phyloP scores from a whole-genome alignment of 2,329 filamentous ascomycete genomes.

The Fusarium tuaranense region DNA sequence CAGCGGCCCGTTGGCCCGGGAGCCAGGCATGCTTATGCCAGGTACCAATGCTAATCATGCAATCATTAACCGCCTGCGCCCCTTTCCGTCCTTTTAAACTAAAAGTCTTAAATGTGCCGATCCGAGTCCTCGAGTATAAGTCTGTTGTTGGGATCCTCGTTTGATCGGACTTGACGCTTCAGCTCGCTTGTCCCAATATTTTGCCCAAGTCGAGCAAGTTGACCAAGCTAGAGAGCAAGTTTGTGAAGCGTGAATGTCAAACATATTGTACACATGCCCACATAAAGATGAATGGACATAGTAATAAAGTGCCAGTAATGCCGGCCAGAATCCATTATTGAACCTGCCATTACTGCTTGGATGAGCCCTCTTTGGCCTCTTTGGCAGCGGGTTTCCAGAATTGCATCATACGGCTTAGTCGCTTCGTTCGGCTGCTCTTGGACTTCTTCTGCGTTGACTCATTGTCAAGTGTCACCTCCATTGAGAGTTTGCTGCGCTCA shows the following conservation, averaged over 20 bases:
- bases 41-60: slow-evolving; percentile 53
- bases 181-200: slow-evolving; percentile 3
- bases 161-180: slow-evolving; percentile 17
- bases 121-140: slow-evolving; percentile 17
- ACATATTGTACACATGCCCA: slow-evolving; percentile 53
- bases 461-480: slow-evolving; percentile 70
- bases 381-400: slow-evolving; percentile 77
- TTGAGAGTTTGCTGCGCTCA: slow-evolving; percentile 79
- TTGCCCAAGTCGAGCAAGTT: slow-evolving; percentile 7
- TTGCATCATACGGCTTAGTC: slow-evolving; percentile 79
- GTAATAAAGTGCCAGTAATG: slow-evolving; percentile 29
- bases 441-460: slow-evolving; percentile 66
- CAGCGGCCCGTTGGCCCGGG: slow-evolving; percentile 27
- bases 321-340: slow-evolving; percentile 19
- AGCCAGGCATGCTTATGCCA: slow-evolving; percentile 45
- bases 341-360: slow-evolving; percentile 37
- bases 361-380: slow-evolving; percentile 56
- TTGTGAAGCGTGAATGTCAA: slow-evolving; percentile 30
- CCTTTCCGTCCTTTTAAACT: slow-evolving; percentile 34
- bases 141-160: slow-evolving; percentile 20
- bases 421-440: slow-evolving; percentile 74
- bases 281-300: slow-evolving; percentile 51
- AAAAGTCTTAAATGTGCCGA: slow-evolving; percentile 32
- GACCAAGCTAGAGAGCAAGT: slow-evolving; percentile 4
- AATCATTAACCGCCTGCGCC: slow-evolving; percentile 50